Conservation (phyloP, 352 stramenopile species). For the Peronospora farinosa region DNA sequence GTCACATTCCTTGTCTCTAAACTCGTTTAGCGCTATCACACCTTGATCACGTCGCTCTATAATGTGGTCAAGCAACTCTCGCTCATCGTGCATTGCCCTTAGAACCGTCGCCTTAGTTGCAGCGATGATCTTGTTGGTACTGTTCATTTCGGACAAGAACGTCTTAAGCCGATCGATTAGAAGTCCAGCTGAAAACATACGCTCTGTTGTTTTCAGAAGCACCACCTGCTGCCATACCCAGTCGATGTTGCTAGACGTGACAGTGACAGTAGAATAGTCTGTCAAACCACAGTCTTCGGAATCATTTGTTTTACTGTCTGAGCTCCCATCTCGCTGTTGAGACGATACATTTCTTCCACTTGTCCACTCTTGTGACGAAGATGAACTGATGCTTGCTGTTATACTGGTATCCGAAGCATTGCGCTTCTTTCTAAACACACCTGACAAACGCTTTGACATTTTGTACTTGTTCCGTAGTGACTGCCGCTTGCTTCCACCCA, state of each 20-base stretch:
- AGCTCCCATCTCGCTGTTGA: conserved; percentile 8
- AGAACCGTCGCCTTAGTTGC: conserved; percentile 24
- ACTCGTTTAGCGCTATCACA: conserved; percentile 55
- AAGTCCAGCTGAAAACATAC: conserved; percentile 61
- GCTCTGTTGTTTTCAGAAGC: conserved; percentile 58
- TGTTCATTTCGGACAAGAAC: conserved; percentile 33
- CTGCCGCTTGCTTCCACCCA: conserved; percentile 20
- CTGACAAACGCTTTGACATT: conserved; percentile 44
- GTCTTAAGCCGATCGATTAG: conserved; percentile 64
- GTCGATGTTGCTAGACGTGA: conserved; percentile 45
- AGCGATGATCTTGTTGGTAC: conserved; percentile 17
- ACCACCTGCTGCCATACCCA: conserved; percentile 75
- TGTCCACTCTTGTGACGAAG: conserved; percentile 16
- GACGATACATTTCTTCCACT: conserved; percentile 12
- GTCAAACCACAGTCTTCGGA: conserved; percentile 20
- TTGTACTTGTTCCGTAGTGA: conserved; percentile 15
- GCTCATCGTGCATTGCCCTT: conserved; percentile 50
- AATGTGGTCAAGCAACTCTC: conserved; percentile 43
- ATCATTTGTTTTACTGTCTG: conserved; percentile 2
- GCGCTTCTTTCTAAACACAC: conserved; percentile 37
- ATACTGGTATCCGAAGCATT: conserved; percentile 17
- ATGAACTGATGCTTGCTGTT: conserved; percentile 21
- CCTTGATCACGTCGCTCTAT: conserved; percentile 48
- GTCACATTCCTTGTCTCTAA: conserved; percentile 51
- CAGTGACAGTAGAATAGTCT: conserved; percentile 50